Evolutionary conservation across 1,139 yeast genomes (phyloP).

Genomic region (Geotrichum klebahnii): DNA sequence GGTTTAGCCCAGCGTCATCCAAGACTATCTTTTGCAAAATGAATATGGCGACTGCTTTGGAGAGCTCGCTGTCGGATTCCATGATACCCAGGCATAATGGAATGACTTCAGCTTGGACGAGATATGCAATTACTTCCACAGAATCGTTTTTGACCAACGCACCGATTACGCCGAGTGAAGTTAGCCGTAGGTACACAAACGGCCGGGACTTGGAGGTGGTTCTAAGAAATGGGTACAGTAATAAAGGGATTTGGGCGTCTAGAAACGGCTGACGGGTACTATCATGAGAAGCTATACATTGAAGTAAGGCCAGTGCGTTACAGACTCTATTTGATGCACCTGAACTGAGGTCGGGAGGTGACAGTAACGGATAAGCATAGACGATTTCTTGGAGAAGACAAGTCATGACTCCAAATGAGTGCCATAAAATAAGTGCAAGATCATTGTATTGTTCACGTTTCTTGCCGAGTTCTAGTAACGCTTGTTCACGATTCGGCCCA

Average conservation of each 20-base stretch:
- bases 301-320: constrained; percentile 88
- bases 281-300: constrained; percentile 93
- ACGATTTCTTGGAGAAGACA: constrained; percentile 84
- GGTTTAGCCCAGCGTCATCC: constrained; percentile 86
- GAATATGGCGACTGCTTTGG: constrained; percentile 93
- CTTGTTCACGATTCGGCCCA: constrained; percentile 89
- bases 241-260: constrained; percentile 87
- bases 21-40: constrained; percentile 86
- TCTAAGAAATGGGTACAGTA: constrained; percentile 86
- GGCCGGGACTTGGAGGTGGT: constrained; percentile 89
- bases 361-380: constrained; percentile 80
- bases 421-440: constrained; percentile 88
- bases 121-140: constrained; percentile 86
- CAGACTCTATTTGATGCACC: constrained; percentile 91
- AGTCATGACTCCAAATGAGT: constrained; percentile 95
- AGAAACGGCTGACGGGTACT: constrained; percentile 82
- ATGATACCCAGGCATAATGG: constrained; percentile 90
- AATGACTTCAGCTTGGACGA: constrained; percentile 88
- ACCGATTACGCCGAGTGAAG: constrained; percentile 94
- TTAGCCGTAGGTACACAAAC: constrained; percentile 85
- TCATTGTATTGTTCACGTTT: constrained; percentile 94
- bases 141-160: constrained; percentile 95
- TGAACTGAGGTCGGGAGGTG: constrained; percentile 82
- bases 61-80: constrained; percentile 91
- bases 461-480: constrained; percentile 84